These are phyloP conservation scores for Alternaria burnsii DNA, from an alignment of 2,329 filamentous ascomycete genomes.

Conservation along the genomic window DNA sequence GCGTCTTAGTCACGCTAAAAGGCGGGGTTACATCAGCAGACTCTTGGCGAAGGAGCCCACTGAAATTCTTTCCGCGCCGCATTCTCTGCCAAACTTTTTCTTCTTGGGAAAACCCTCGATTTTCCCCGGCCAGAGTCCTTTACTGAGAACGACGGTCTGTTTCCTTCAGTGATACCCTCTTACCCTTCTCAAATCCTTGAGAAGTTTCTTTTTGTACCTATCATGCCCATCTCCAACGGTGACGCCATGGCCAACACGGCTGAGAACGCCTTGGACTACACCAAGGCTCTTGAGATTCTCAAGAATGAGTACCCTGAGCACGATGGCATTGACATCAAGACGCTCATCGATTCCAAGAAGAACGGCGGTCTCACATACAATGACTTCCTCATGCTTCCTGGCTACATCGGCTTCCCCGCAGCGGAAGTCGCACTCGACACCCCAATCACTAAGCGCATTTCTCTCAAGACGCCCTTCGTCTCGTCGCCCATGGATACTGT, in stretches of 20 bases:
- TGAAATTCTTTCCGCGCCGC: slow-evolving; percentile 35
- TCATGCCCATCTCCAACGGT: slow-evolving; percentile 78
- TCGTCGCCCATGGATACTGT: slow-evolving; percentile 99
- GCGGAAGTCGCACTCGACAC: slow-evolving; percentile 88
- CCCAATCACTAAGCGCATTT: slow-evolving; percentile 92
- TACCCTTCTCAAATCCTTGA: slow-evolving; percentile 42
- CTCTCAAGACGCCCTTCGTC: slow-evolving; percentile 94
- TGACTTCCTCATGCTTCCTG: slow-evolving; percentile 95
- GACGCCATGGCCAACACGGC: slow-evolving; percentile 60
- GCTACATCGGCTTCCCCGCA: slow-evolving; percentile 97
- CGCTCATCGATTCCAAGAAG: slow-evolving; percentile 88
- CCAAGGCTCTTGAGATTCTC: slow-evolving; percentile 80
- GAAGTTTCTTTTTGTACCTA: slow-evolving; percentile 48
- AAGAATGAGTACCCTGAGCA: slow-evolving; percentile 76
- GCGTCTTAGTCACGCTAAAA: slow-evolving; percentile 25
- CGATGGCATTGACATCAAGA: slow-evolving; percentile 88
- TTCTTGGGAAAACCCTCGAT: slow-evolving; percentile 59
- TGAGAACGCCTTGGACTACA: slow-evolving; percentile 73
- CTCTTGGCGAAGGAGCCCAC: slow-evolving; percentile 25
- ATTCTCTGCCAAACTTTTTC: slow-evolving; percentile 38
- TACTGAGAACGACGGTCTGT: slow-evolving; percentile 45
- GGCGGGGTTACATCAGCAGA: slow-evolving; percentile 26
- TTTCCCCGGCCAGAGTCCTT: slow-evolving; percentile 64
- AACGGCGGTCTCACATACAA: slow-evolving; percentile 98
- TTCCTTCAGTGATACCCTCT: slow-evolving; percentile 32